Conservation (phyloP, 2,329 filamentous ascomycete species). For the Amylocarpus encephaloides region DNA sequence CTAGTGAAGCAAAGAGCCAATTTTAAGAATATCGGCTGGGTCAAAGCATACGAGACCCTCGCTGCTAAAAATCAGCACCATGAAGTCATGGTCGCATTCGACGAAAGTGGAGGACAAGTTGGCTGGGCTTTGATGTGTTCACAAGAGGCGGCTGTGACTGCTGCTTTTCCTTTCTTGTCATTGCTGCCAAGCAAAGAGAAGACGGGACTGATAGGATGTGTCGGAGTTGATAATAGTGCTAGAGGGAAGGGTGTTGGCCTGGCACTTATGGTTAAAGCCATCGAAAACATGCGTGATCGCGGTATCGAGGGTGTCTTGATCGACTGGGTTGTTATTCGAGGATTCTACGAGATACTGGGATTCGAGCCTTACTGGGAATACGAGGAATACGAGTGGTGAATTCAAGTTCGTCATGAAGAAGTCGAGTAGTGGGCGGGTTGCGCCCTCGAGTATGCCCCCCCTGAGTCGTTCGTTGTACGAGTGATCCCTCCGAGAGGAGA, state of each 20-base stretch:
- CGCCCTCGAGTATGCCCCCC: no score
- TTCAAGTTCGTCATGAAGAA: no score
- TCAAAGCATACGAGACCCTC: conserved; percentile 35
- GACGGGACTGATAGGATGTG: conserved; percentile 39
- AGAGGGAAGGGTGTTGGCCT: conserved; percentile 37
- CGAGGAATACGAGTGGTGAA: conserved; percentile 24
- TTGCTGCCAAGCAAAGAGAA: conserved; percentile 32
- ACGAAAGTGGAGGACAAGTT: conserved; percentile 33
- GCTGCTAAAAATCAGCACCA: conserved; percentile 33
- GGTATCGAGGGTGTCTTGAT: conserved; percentile 39
- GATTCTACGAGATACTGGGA: conserved; percentile 40
- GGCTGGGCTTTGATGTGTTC: conserved; percentile 41
- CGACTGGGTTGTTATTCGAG: conserved; percentile 38
- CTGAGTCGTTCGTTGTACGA: no score
- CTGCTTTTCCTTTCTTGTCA: conserved; percentile 37
- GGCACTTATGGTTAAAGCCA: conserved; percentile 37
- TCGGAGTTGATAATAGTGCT: conserved; percentile 36
- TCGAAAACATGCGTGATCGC: conserved; percentile 37
- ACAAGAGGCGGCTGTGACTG: conserved; percentile 28
- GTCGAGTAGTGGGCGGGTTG: no score
- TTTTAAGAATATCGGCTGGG: conserved; percentile 35
- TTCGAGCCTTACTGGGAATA: conserved; percentile 37
- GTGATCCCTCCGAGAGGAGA: no score
- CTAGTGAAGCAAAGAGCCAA: conserved; percentile 35
- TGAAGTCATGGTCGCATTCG: conserved; percentile 38